Base-by-base conservation (phyloP, 306 rosid species). In the Trifolium pratense region DNA sequence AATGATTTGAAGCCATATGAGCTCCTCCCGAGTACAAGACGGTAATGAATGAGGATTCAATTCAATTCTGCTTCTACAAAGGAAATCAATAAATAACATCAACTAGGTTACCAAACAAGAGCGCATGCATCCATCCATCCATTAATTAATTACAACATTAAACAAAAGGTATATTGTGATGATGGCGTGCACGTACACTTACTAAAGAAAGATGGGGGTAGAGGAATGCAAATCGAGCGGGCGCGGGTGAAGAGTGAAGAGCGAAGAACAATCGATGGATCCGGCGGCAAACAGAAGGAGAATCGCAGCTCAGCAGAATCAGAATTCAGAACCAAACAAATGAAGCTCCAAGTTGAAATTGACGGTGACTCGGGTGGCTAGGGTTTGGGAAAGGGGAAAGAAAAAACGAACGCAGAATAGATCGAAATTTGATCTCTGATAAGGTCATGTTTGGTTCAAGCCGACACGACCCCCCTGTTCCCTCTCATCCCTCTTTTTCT, bases 391-490 rank as follows among this genome's bases (percentile, higher is more conserved):
- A 58, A 31, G 21, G 77, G 58, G 60, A 46, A 63, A 56, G 56
- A 23, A n/a, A 3, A 23, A n/a, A 3, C 14, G 1, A 42, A 10
- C 6, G 10, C 6, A 34, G 39, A n/a, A n/a, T 63, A 71, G 86
- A 79, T 74, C 86, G 80, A 79, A 71, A 65, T 48, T 61, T 31
- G 75, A 77, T 85, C 81, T 82, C 48, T 71, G 90, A 86, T 86
- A 83, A 86, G 98, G 85, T 90, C 82, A 87, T 93, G 97, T 88
- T 93, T 87, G 96, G 91, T 81, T 74, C 86, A 89, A 82, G 92
- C 97, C 97, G 97, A 93, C 98, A 93, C 83, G 75, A 79, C 80
- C 88, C 78, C 80, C 57, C 78, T 73, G 71, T 81, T 72, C 77
- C 83, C 83, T 70, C 66, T 32, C 56, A 55, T 70, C 59, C 57